Base-by-base conservation (phyloP, 352 stramenopile species). In the Phytopythium boreale region DNA sequence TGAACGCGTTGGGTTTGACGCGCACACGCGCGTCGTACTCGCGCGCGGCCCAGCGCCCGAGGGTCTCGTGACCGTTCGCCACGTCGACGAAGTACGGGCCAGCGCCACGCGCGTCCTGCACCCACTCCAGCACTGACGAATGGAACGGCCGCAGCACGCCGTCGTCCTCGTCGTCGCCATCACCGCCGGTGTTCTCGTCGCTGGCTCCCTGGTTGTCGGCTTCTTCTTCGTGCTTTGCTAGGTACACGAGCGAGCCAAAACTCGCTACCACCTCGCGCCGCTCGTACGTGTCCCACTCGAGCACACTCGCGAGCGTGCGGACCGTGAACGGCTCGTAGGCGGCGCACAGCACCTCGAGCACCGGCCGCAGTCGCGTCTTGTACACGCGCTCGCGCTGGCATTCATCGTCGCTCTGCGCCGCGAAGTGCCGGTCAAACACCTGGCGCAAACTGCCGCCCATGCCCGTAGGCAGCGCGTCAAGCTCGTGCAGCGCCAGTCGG, bases 361-460 rank as follows among this genome's bases (percentile, higher is more conserved):
- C 79, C 1, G 84, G 84, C 0, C 80, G 84, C 29, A 92, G 77
- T 43, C 72, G 72, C 34, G 62, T 67, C 64, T 82, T 85, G 70
- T 88, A 92, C 37, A 67, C 62, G 14, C 76, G 56, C 15, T 74
- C 68, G 17, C 26, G 55, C 34, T 60, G 55, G 15, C 39, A 20
- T 26, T 49, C 55, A 7, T 60, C 55, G 7, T 60, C 55, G 22
- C 55, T 50, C 20, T 62, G 64, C 5, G 71, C 64, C 34, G 78
- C 70, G 62, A 91, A 92, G 64, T 91, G 82, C 22, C 70, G 87
- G 34, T 78, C 75, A 56, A 92, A 92, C 61, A 88, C 89, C 56
- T 90, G 80, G 17, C 81, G 76, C 15, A 92, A 66, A 64, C 85
- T 90, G 1, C 82, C 80, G 15, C 79, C 66, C 70, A 92, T 89